Evolutionary conservation across 2,329 filamentous ascomycete species (phyloP).

Genomic region (Aureobasidium leucospermi): DNA sequence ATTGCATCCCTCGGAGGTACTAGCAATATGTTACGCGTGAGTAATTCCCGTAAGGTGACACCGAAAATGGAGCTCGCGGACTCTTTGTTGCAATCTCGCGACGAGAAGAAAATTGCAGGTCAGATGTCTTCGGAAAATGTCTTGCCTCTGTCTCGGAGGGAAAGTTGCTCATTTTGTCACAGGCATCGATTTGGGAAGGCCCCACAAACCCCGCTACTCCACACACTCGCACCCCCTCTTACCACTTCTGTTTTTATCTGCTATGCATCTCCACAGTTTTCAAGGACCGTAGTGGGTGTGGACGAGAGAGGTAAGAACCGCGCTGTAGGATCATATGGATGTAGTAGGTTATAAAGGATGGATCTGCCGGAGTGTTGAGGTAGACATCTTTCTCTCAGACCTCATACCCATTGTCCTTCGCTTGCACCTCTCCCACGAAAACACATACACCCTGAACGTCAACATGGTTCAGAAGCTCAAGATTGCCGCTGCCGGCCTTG

Average conservation of each 20-base stretch:
- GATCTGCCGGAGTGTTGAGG: neutral
- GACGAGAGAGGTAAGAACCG: neutral
- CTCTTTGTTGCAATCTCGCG: neutral
- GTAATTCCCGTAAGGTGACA: neutral
- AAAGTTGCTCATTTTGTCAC: neutral
- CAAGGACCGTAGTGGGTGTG: neutral
- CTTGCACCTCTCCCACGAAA: too few relatives aligned
- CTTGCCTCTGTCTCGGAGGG: neutral
- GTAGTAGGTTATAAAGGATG: neutral
- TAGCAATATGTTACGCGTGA: neutral
- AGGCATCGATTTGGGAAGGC: neutral
- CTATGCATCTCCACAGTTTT: neutral
- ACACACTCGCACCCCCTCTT: neutral
- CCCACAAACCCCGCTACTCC: neutral
- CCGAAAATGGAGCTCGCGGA: neutral
- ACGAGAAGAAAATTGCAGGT: neutral
- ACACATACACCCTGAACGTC: neutral
- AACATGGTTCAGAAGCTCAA: constrained; percentile 27
- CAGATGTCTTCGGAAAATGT: neutral
- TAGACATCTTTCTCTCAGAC: neutral
- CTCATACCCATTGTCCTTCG: too few relatives aligned
- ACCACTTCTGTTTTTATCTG: neutral
- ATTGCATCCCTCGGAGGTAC: neutral
- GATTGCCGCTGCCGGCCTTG: constrained; percentile 44
- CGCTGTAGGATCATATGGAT: neutral